A percentile compares a stretch with the other conserved stretches of the same genome.
phyloP scores from a whole-genome alignment of 176 grass and related monocot species.

The Canna indica region DNA sequence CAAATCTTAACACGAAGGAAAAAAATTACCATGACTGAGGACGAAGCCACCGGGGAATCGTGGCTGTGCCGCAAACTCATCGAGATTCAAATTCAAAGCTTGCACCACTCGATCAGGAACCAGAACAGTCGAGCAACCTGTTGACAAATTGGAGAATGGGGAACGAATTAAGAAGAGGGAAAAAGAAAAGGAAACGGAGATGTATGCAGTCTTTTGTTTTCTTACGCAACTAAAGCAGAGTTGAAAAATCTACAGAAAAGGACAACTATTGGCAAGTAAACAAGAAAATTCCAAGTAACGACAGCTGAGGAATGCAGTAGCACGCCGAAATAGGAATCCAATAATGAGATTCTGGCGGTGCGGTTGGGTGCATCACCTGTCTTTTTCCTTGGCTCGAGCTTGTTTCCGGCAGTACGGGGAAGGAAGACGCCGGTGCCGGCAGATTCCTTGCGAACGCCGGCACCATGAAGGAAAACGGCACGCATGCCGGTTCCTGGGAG shows the following conservation, averaged over 20 bases:
- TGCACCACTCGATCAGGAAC: constrained; percentile 5
- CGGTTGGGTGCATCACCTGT: constrained; percentile 15
- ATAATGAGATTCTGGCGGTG: not conserved
- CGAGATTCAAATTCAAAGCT: constrained; percentile 8
- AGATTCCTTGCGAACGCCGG: constrained; percentile 49
- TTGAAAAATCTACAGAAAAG: not conserved
- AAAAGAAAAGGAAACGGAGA: not conserved
- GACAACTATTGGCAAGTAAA: not conserved
- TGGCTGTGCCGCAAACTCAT: constrained; percentile 2
- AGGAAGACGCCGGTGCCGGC: constrained; percentile 88
- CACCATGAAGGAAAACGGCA: constrained; percentile 48
- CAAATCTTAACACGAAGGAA: not conserved
- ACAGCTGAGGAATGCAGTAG: not conserved
- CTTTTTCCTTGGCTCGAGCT: constrained; percentile 39
- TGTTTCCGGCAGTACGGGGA: constrained; percentile 35
- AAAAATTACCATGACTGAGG: constrained; percentile 3
- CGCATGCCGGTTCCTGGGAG: constrained; percentile 35
- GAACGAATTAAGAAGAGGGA: not conserved
- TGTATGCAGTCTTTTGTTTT: not conserved
- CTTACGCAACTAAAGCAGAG: too few relatives aligned
- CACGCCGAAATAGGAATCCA: not conserved
- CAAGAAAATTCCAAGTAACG: not conserved
- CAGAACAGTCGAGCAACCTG: constrained; percentile 32
- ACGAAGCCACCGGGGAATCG: constrained; percentile 5
- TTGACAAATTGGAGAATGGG: not conserved